Conservation (phyloP, 2,329 filamentous ascomycete species). For the Cladosporium cucumerinum region DNA sequence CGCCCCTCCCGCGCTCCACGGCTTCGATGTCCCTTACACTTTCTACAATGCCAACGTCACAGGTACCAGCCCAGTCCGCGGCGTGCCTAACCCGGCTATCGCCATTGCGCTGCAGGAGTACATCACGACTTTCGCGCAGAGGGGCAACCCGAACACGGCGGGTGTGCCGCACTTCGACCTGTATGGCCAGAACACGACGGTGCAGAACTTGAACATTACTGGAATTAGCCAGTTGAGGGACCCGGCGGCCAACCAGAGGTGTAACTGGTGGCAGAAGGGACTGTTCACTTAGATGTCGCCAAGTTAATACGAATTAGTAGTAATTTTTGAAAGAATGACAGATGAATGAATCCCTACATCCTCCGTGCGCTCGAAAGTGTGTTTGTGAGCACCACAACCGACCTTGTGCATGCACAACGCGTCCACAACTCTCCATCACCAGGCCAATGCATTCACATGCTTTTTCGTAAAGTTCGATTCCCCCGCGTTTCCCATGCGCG, state of each 20-base stretch:
- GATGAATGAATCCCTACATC: no score
- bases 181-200: conserved; percentile 44
- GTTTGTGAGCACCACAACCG: not conserved
- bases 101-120: conserved; percentile 47
- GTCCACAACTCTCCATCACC: not conserved
- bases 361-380: no score
- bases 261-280: conserved; percentile 54
- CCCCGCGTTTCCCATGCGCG: not conserved
- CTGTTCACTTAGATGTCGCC: conserved; percentile 33
- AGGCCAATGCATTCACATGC: conserved; percentile 6
- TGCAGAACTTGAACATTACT: conserved; percentile 44
- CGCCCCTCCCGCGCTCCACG: conserved; percentile 53
- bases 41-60: conserved; percentile 45
- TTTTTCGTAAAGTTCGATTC: not conserved
- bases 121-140: conserved; percentile 43
- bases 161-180: conserved; percentile 45
- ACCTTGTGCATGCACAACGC: not conserved
- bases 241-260: conserved; percentile 47
- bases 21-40: conserved; percentile 51
- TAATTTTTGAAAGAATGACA: not conserved
- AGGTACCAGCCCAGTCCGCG: not conserved
- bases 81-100: conserved; percentile 20
- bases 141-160: conserved; percentile 38
- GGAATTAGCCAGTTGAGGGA: conserved; percentile 45
- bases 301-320: not conserved